These are phyloP conservation scores for Syncephalastrum monosporum DNA, from an alignment of 371 early-diverging fungal genomes.

Conservation along the genomic window DNA sequence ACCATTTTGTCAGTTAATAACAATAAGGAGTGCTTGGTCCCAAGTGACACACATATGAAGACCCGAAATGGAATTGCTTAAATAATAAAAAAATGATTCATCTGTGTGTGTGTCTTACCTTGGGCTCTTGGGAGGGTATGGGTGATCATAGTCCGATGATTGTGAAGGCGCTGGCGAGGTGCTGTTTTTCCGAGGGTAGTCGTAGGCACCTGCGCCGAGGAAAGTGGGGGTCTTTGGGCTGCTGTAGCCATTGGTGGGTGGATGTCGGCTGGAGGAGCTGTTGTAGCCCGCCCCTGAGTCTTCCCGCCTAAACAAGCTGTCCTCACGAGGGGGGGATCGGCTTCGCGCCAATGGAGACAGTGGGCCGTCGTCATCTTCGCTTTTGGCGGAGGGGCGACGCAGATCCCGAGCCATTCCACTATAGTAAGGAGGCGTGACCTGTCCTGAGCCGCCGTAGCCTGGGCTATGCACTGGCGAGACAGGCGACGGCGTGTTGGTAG, in stretches of 20 bases:
- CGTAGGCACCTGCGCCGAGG: slow-evolving; percentile 9
- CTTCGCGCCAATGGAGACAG: slow-evolving; percentile 5
- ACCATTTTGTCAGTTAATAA: slow-evolving; percentile 6
- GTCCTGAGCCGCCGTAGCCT: slow-evolving; percentile 9
- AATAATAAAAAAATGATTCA: not conserved
- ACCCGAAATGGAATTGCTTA: too few relatives aligned
- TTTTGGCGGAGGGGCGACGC: slow-evolving; percentile 10
- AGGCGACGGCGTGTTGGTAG: slow-evolving; percentile 13
- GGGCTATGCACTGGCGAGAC: slow-evolving; percentile 27
- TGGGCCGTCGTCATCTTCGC: slow-evolving; percentile 1
- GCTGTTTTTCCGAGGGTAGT: slow-evolving; percentile 36
- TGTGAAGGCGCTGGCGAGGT: slow-evolving; percentile 35
- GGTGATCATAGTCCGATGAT: not conserved
- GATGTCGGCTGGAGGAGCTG: not conserved
- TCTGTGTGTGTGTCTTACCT: slow-evolving; percentile 4
- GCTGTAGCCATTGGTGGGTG: slow-evolving; percentile 4
- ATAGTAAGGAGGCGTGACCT: slow-evolving; percentile 35
- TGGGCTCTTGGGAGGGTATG: slow-evolving; percentile 27
- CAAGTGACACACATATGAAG: too few relatives aligned
- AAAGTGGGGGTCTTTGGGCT: slow-evolving; percentile 18
- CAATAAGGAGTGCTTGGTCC: not conserved
- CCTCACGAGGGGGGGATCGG: slow-evolving; percentile 10
- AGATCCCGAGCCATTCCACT: slow-evolving; percentile 22
- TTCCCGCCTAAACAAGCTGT: slow-evolving; percentile 8
- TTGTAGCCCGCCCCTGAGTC: not conserved